phyloP scores from a whole-genome alignment of 441 rosid genomes.

The Pelargonium myrrhifolium region DNA sequence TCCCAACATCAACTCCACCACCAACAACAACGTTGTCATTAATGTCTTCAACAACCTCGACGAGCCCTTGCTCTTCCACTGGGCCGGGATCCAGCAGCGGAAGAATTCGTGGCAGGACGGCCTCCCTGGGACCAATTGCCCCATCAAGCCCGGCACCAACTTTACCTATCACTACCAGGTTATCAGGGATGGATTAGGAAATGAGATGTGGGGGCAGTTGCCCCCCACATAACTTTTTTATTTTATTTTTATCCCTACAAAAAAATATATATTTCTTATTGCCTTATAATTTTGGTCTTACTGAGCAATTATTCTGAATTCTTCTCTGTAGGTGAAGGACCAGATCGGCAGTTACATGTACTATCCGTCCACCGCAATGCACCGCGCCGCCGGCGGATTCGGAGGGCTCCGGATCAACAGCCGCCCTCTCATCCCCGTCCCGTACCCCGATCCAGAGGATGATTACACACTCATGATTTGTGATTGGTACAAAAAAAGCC shows the following conservation, averaged over 20 bases:
- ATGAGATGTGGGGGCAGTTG: too few species aligned
- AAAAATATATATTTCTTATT: too few species aligned
- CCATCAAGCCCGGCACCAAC: background rate
- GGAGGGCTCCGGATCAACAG: background rate
- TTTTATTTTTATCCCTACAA: too few species aligned
- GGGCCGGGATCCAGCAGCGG: background rate
- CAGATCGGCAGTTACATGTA: background rate
- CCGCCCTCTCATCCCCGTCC: background rate
- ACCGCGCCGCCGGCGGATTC: background rate
- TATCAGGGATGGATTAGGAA: too few species aligned
- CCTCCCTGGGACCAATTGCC: background rate
- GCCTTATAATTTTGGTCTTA: too few species aligned
- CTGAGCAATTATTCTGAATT: too few species aligned
- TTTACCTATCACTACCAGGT: background rate
- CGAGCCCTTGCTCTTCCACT: conserved; percentile 60
- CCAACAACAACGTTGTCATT: conserved; percentile 51
- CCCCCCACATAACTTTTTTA: too few species aligned
- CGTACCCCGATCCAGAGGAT: background rate
- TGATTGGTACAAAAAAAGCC: background rate
- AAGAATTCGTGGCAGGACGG: background rate
- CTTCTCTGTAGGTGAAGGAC: too few species aligned
- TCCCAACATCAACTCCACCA: conserved; percentile 56
- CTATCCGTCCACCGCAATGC: background rate
- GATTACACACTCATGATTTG: background rate
- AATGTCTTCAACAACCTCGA: conserved; percentile 64